Evolutionary conservation across 805 yeast species (phyloP).

Genomic region (Ogataea henricii): DNA sequence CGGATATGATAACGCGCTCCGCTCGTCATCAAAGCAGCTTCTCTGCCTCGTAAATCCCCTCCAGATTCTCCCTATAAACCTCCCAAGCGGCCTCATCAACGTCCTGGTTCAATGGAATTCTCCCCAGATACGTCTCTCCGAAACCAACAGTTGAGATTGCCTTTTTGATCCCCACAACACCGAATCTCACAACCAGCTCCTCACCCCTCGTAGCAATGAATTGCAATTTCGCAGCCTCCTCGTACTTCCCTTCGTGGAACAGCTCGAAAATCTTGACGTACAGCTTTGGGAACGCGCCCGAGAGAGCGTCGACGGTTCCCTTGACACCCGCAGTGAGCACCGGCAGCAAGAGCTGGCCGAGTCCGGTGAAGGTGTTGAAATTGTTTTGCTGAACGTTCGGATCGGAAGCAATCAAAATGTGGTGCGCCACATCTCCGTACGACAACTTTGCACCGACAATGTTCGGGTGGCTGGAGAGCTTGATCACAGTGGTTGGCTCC

Average conservation of each 20-base stretch:
- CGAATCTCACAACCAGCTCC: constrained; percentile 43
- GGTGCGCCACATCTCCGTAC: constrained; percentile 51
- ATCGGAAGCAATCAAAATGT: constrained; percentile 46
- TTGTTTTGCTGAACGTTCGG: constrained; percentile 40
- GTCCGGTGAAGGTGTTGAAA: constrained; percentile 49
- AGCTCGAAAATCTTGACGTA: constrained; percentile 44
- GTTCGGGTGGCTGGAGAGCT: constrained; percentile 46
- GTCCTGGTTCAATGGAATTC: constrained; percentile 49
- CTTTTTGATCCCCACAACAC: constrained; percentile 52
- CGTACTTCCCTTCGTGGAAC: constrained; percentile 40
- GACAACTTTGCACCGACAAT: constrained; percentile 55
- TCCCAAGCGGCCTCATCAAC: constrained; percentile 34
- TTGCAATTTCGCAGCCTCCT: constrained; percentile 46
- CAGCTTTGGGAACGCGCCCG: constrained; percentile 54
- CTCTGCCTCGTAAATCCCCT: constrained; percentile 9
- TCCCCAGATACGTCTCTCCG: constrained; percentile 47
- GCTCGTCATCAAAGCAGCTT: background rate
- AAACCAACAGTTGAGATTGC: constrained; percentile 41
- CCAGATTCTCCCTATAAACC: constrained; percentile 11
- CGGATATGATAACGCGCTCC: too few relatives aligned
- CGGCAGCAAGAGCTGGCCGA: constrained; percentile 53
- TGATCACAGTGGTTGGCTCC: constrained; percentile 40
- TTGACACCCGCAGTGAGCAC: constrained; percentile 47
- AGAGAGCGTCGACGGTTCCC: constrained; percentile 55
- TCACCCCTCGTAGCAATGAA: constrained; percentile 47